A percentile compares a stretch with the other conserved stretches of the same genome.
These are phyloP conservation scores for Paracoccidioides brasiliensis DNA, from an alignment of 2,329 filamentous ascomycete genomes.

Conservation along the genomic window DNA sequence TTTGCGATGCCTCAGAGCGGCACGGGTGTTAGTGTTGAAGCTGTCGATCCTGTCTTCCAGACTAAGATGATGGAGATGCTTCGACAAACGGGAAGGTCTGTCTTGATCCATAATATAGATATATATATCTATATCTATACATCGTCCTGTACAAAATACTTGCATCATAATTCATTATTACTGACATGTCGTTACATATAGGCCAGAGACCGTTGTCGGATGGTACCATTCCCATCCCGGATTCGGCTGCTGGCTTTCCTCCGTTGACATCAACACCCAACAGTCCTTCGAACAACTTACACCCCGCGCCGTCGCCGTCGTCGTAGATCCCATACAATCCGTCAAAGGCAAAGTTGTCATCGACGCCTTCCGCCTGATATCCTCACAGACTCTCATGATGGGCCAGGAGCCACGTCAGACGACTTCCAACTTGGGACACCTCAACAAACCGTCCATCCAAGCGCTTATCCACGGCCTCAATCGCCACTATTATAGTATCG, in stretches of 20 bases:
- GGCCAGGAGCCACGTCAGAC: conserved; percentile 96
- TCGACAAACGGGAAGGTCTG: conserved; percentile 83
- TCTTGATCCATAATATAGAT: conserved; percentile 20
- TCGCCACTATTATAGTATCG: conserved; percentile 98
- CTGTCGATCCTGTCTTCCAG: conserved; percentile 96
- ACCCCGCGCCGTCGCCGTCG: conserved; percentile 88
- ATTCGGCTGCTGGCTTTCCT: conserved; percentile 98
- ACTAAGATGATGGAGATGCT: conserved; percentile 99
- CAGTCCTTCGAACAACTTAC: conserved; percentile 99
- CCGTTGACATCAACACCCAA: conserved; percentile 98
- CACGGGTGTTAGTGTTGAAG: conserved; percentile 95
- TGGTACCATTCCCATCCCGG: conserved; percentile 99
- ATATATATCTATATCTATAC: too few species aligned
- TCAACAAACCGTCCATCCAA: conserved; percentile 99
- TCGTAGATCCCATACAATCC: conserved; percentile 96
- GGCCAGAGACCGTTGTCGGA: conserved; percentile 91
- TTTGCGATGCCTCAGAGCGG: conserved; percentile 99
- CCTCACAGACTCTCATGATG: conserved; percentile 94
- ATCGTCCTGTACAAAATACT: too few species aligned
- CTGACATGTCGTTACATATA: conserved; percentile 26
- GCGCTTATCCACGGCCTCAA: conserved; percentile 96
- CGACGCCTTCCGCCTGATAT: conserved; percentile 96
- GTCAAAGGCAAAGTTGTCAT: conserved; percentile 99
- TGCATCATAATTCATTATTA: too few species aligned
- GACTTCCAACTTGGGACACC: conserved; percentile 90